Conservation (phyloP, 306 rosid species). For the Fragaria ananassa region DNA sequence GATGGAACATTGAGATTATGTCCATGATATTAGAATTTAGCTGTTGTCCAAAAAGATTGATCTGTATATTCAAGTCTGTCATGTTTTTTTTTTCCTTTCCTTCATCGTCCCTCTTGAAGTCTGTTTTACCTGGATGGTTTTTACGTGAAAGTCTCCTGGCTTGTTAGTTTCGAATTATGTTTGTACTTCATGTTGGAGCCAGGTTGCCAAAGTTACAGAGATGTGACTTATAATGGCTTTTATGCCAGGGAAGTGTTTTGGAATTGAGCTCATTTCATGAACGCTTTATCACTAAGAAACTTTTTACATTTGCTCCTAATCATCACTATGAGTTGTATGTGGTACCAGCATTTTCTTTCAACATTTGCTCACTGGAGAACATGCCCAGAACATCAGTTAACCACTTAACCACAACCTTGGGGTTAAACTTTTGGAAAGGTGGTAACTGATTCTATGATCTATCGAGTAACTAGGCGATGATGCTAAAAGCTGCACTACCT, state of each 20-base stretch:
- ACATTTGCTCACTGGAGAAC: not conserved
- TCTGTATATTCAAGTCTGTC: slow-evolving; percentile 11
- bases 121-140: not conserved
- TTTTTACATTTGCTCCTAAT: not conserved
- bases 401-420: not conserved
- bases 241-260: not conserved
- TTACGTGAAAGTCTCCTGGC: not conserved
- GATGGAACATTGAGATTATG: not conserved
- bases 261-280: not conserved
- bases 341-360: not conserved
- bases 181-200: not conserved
- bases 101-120: not conserved
- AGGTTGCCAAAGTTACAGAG: not conserved
- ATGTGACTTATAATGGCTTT: not conserved
- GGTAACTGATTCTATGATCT: not conserved
- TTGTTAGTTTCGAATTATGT: not conserved
- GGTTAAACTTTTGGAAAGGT: not conserved
- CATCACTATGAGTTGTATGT: not conserved
- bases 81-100: not conserved
- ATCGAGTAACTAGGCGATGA: too few species aligned
- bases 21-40: not conserved
- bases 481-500: too few species aligned
- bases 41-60: not conserved
- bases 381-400: not conserved
- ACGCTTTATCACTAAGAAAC: not conserved